Evolutionary conservation across 2,329 filamentous ascomycete species (phyloP).

Genomic region (Botrytis fragariae): DNA sequence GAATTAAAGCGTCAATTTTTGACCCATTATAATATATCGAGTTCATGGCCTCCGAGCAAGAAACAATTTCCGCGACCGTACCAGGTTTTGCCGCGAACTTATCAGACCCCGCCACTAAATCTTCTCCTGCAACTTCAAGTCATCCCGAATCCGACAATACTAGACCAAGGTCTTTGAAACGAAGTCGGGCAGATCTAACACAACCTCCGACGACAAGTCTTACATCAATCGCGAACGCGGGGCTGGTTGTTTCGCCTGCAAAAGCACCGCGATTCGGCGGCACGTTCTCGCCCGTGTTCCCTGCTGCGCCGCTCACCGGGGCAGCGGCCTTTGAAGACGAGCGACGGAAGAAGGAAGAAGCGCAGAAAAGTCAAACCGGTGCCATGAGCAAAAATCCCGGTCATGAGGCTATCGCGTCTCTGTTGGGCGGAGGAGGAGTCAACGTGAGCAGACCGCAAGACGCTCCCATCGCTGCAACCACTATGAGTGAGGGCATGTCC

Average conservation of each 20-base stretch:
- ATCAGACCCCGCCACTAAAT: conserved; percentile 27
- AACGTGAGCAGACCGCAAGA: conserved; percentile 57
- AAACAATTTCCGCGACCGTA: conserved; percentile 28
- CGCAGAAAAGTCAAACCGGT: conserved; percentile 40
- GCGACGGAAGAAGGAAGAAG: conserved; percentile 48
- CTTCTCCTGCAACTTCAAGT: conserved; percentile 22
- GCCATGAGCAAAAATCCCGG: conserved; percentile 53
- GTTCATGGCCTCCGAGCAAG: conserved; percentile 38
- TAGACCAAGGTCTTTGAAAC: conserved; percentile 36
- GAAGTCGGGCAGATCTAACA: conserved; percentile 33
- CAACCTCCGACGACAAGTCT: conserved; percentile 27
- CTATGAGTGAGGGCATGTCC: conserved; percentile 37
- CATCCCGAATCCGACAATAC: conserved; percentile 28
- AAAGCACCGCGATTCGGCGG: conserved; percentile 38
- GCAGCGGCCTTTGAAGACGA: conserved; percentile 55
- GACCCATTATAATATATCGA: conserved; percentile 1
- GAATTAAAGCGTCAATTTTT: conserved; percentile 2
- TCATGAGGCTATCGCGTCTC: conserved; percentile 52
- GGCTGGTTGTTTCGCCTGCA: conserved; percentile 34
- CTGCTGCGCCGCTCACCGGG: conserved; percentile 49
- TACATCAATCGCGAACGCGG: conserved; percentile 33
- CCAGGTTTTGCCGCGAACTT: conserved; percentile 30
- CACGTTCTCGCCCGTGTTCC: conserved; percentile 37
- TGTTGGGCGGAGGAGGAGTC: conserved; percentile 54
- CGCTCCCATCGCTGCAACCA: conserved; percentile 40